Conservation (phyloP, 495 filamentous ascomycete genomes). For the Peziza echinospora region DNA sequence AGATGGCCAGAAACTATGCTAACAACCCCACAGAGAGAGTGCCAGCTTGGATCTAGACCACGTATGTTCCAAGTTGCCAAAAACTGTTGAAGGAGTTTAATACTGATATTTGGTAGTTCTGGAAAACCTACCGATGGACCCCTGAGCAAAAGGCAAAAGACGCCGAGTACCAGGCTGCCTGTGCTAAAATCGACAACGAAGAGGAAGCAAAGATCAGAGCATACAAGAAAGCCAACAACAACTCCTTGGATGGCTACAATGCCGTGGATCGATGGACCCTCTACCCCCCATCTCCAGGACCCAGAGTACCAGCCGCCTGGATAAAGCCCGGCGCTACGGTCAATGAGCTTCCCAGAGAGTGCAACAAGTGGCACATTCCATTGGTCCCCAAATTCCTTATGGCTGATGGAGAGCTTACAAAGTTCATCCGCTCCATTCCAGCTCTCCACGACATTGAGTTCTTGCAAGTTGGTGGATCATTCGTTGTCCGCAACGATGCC, state of each 20-base stretch:
- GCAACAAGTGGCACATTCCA: conserved; percentile 99
- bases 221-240: background rate
- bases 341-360: conserved; percentile 78
- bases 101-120: conserved; percentile 14
- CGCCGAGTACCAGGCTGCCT: conserved; percentile 46
- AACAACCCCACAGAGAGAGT: conserved; percentile 13
- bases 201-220: conserved; percentile 32
- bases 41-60: background rate
- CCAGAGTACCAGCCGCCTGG: background rate
- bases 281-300: background rate
- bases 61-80: background rate
- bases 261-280: background rate
- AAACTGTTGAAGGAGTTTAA: too few species aligned
- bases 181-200: conserved; percentile 54
- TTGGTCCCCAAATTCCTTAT: conserved; percentile 95
- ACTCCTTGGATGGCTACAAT: background rate
- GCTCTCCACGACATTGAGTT: conserved; percentile 46
- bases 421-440: conserved; percentile 58
- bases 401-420: conserved; percentile 94
- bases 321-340: background rate
- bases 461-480: conserved; percentile 94
- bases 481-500: conserved; percentile 70
- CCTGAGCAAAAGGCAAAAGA: conserved; percentile 13
- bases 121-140: conserved; percentile 20
- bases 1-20: too few species aligned